Base-by-base conservation (phyloP, 768 basidiomycete species). In the Russula foetens region DNA sequence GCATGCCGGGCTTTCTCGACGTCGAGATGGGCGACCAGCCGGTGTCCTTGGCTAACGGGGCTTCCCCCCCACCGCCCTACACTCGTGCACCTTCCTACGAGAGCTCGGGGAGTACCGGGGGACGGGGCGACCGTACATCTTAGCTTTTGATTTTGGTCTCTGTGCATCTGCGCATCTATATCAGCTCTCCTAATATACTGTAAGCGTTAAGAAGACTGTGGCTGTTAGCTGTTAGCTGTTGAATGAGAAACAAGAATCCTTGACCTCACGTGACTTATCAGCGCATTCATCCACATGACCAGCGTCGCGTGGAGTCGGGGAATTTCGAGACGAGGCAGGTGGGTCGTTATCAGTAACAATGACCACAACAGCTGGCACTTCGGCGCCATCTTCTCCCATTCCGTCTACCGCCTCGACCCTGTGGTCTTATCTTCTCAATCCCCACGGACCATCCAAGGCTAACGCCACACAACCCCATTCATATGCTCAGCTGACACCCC, bases 401-500 rank as follows among this genome's bases (percentile, higher is more conserved):
- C 62, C 67, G 11, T 63, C 67, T 3, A 59, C 69, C 0, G 45
- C 68, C 29, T 71, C 69, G 26, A 53, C 67, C 4, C 66, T 77
- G 49, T 86, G 85, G 85, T 76, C 81, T 12, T 82, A 83, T 67
- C 69, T 86, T 12, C 73, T 84, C 2, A 73, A 76, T 44, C 80
- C 78, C 64, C 77, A 78, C 66, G 52, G 70, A 2, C 57, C 68
- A 15, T 59, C 72, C 17, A 50, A 70, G 35, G 38, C 69, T 33
- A 58, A 65, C 15, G 66, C 65, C 53, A 61, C 64, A 33, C 70
- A 74, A 8, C 58, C 72, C 7, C 74, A 79, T n/a, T 77, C 80
- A 12, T 63, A 76, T 44, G 75, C 75, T 12, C 84, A 56, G n/a
- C 41, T 71, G 1, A 61, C 68, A 2, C 73, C 86, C 4, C 65